Percentiles rank a stretch among this genome's conserved stretches.
Evolutionary conservation across 2,329 filamentous ascomycete genomes (phyloP).

Genomic region (Calycina herbarum): DNA sequence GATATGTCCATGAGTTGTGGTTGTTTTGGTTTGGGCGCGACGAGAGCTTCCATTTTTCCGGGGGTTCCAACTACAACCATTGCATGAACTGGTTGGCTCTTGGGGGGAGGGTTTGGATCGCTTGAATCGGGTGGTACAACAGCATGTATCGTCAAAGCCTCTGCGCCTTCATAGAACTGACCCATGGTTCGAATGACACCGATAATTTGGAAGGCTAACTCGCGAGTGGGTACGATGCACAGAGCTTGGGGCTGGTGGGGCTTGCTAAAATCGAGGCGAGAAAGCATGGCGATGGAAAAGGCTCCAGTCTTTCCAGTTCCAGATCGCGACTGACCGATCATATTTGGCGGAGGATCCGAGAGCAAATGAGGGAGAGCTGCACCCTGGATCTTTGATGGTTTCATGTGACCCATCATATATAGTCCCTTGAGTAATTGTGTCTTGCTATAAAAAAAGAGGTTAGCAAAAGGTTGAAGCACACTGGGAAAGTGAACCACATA

Average conservation of each 20-base stretch:
- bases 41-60: conserved; percentile 86
- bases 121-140: conserved; percentile 54
- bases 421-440: conserved; percentile 72
- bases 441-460: not conserved
- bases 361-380: conserved; percentile 86
- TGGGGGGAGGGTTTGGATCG: conserved; percentile 57
- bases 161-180: conserved; percentile 60
- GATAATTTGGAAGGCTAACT: conserved; percentile 92
- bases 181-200: conserved; percentile 83
- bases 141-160: conserved; percentile 72
- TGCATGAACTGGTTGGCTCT: conserved; percentile 70
- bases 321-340: conserved; percentile 99
- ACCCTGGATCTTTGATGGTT: conserved; percentile 98
- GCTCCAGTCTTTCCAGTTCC: conserved; percentile 98
- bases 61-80: conserved; percentile 91
- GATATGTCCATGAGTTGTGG: conserved; percentile 67
- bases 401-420: conserved; percentile 80
- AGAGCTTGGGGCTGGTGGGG: conserved; percentile 78
- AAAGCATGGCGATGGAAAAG: conserved; percentile 89
- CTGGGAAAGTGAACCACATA: conserved; percentile 37
- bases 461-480: conserved; percentile 43
- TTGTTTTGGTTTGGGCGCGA: conserved; percentile 64
- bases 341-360: conserved; percentile 80
- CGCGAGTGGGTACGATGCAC: conserved; percentile 86
- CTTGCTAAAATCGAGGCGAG: conserved; percentile 74